A percentile compares a stretch with the other conserved stretches of the same genome.
Conservation (phyloP, 2,329 filamentous ascomycete species). For the Fusarium sublunatum region DNA sequence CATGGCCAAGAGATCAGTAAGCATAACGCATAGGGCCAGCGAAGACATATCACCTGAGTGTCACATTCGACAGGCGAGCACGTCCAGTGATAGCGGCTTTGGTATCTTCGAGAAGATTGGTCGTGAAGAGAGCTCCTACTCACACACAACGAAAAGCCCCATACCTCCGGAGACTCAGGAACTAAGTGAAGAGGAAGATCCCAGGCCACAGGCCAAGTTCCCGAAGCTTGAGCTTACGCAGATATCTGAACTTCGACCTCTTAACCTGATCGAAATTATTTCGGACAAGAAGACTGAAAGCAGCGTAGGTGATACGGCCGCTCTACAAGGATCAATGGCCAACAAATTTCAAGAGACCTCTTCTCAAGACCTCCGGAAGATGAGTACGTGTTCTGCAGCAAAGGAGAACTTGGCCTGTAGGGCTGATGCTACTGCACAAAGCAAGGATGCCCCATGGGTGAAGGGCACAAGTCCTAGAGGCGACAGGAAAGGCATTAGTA, state of each 20-base stretch:
- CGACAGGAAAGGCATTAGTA: slow-evolving; percentile 50
- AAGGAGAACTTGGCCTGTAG: slow-evolving; percentile 29
- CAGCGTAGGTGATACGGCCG: background rate
- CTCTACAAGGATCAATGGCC: slow-evolving; percentile 13
- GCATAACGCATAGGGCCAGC: slow-evolving; percentile 51
- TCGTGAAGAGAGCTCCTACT: slow-evolving; percentile 19
- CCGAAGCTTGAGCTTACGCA: slow-evolving; percentile 16
- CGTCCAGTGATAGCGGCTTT: slow-evolving; percentile 25
- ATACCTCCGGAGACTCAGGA: slow-evolving; percentile 19
- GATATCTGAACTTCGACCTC: slow-evolving; percentile 13
- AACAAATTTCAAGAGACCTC: slow-evolving; percentile 22
- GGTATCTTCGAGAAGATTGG: slow-evolving; percentile 13
- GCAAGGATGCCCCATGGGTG: slow-evolving; percentile 52
- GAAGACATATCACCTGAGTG: slow-evolving; percentile 12
- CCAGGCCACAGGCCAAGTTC: background rate
- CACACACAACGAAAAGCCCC: slow-evolving; percentile 21
- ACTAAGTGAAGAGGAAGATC: slow-evolving; percentile 8
- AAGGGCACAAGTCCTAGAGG: slow-evolving; percentile 40
- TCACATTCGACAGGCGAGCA: slow-evolving; percentile 21
- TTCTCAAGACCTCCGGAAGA: slow-evolving; percentile 13
- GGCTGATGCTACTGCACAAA: slow-evolving; percentile 14
- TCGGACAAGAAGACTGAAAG: slow-evolving; percentile 1
- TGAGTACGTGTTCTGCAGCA: background rate
- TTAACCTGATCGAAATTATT: slow-evolving; percentile 13
- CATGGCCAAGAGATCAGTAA: slow-evolving; percentile 77